Percentiles rank a stretch among this genome's conserved stretches.
These are phyloP conservation scores for Phytophthora podocarpi DNA, from an alignment of 352 stramenopile genomes.

Conservation along the genomic window DNA sequence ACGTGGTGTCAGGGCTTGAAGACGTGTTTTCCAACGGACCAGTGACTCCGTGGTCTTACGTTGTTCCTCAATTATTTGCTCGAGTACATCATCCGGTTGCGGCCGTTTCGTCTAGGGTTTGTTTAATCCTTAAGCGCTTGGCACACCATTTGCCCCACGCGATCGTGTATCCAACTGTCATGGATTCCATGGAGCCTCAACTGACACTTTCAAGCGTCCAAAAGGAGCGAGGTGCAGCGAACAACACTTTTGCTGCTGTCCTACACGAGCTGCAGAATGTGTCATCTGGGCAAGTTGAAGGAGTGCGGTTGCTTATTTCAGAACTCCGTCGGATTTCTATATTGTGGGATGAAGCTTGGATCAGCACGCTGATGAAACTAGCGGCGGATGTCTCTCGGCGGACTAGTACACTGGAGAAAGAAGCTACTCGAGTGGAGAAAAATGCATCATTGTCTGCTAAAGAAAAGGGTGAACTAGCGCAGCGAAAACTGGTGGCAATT, in stretches of 20 bases:
- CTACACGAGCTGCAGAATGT: constrained; percentile 47
- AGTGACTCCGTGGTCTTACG: constrained; percentile 59
- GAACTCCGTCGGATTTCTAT: constrained; percentile 82
- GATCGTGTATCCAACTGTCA: constrained; percentile 79
- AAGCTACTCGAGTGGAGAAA: constrained; percentile 68
- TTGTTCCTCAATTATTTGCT: constrained; percentile 80
- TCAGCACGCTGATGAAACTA: constrained; percentile 72
- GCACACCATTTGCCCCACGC: constrained; percentile 62
- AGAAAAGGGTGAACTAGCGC: constrained; percentile 71
- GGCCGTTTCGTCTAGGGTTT: constrained; percentile 56
- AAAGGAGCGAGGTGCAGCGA: constrained; percentile 7
- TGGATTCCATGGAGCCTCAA: constrained; percentile 51
- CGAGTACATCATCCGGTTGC: constrained; percentile 60
- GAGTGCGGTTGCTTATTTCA: constrained; percentile 64
- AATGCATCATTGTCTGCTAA: constrained; percentile 63
- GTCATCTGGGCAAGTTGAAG: constrained; percentile 50
- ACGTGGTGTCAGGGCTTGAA: constrained; percentile 47
- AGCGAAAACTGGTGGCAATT: constrained; percentile 79
- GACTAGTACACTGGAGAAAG: constrained; percentile 76
- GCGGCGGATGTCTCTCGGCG: constrained; percentile 70
- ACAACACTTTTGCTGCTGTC: constrained; percentile 43
- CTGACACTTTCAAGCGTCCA: background rate
- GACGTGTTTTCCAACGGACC: constrained; percentile 53
- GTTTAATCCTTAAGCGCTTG: constrained; percentile 66
- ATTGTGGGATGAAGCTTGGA: constrained; percentile 87